A percentile compares a stretch with the other conserved stretches of the same genome.
These are phyloP conservation scores for Exophiala bonariae DNA, from an alignment of 2,329 filamentous ascomycete genomes.

Conservation along the genomic window DNA sequence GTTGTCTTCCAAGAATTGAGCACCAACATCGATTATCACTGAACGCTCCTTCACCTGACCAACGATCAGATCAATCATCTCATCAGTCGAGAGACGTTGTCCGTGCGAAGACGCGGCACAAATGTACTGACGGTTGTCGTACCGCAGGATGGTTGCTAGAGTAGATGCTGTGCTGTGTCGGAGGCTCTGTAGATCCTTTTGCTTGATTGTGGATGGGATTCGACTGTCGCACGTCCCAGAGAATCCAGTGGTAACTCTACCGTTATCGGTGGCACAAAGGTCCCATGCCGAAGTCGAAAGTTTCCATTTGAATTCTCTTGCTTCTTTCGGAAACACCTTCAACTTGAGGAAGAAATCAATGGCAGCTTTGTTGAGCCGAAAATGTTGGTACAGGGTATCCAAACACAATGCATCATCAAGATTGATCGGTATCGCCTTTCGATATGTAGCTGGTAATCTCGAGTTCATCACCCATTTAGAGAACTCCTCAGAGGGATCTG, in stretches of 20 bases:
- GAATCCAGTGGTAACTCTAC: conserved; percentile 59
- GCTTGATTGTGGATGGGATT: conserved; percentile 57
- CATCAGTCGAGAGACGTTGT: conserved; percentile 36
- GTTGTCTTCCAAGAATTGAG: conserved; percentile 68
- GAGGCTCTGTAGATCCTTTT: conserved; percentile 56
- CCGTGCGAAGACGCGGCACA: conserved; percentile 23
- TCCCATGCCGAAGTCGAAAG: conserved; percentile 70
- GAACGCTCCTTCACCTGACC: conserved; percentile 42
- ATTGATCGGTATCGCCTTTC: conserved; percentile 55
- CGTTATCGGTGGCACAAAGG: conserved; percentile 48
- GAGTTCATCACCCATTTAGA: conserved; percentile 34
- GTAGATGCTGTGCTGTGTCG: conserved; percentile 69
- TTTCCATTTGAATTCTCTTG: conserved; percentile 64
- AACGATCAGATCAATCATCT: conserved; percentile 49
- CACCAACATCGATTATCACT: conserved; percentile 71
- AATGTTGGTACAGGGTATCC: conserved; percentile 50
- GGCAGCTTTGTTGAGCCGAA: conserved; percentile 53
- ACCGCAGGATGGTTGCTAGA: conserved; percentile 56
- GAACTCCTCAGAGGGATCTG: conserved; percentile 55
- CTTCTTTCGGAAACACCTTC: conserved; percentile 62
- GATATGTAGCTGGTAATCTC: conserved; percentile 36
- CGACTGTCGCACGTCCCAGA: conserved; percentile 66
- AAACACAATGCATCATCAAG: conserved; percentile 56
- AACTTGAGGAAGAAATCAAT: conserved; percentile 65
- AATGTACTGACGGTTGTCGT: conserved; percentile 46